Evolutionary conservation across 2,329 filamentous ascomycete genomes (phyloP).

Genomic region (Diplodia corticola): DNA sequence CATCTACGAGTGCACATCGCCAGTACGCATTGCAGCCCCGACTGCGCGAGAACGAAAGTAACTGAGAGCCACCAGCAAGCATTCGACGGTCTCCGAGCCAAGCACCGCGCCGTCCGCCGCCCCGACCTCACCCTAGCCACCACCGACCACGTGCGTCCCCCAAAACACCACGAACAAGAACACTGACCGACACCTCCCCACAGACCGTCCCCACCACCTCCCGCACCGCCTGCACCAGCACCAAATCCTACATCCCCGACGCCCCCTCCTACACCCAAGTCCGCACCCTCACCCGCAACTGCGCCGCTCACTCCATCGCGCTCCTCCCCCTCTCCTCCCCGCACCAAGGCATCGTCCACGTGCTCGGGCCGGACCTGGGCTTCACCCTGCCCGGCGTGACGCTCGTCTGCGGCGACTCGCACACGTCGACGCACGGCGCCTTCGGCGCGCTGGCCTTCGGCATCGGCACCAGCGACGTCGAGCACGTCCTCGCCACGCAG

Average conservation of each 20-base stretch:
- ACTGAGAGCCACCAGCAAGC: constrained; percentile 66
- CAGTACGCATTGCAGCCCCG: constrained; percentile 57
- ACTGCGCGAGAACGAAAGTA: background rate
- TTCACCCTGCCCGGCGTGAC: constrained; percentile 97
- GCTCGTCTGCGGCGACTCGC: constrained; percentile 95
- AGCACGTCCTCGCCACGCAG: constrained; percentile 96
- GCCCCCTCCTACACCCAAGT: constrained; percentile 92
- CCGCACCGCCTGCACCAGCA: constrained; percentile 89
- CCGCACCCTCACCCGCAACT: constrained; percentile 94
- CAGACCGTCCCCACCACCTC: constrained; percentile 95
- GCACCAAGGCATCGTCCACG: constrained; percentile 96
- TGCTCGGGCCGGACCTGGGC: constrained; percentile 96
- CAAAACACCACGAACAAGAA: constrained; percentile 26
- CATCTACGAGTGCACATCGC: constrained; percentile 97
- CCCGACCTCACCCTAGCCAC: constrained; percentile 96
- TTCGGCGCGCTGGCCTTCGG: constrained; percentile 94
- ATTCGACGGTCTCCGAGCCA: constrained; percentile 92
- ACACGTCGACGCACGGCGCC: constrained; percentile 96
- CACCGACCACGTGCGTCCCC: constrained; percentile 79
- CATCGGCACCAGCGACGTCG: constrained; percentile 96
- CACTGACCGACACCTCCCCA: too few relatives aligned
- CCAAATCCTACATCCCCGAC: constrained; percentile 90
- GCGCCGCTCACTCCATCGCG: constrained; percentile 90
- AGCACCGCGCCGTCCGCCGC: constrained; percentile 80
- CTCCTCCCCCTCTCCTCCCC: constrained; percentile 97